Base-by-base conservation (phyloP, 352 stramenopile species). In the Globisporangium orthogonon region DNA sequence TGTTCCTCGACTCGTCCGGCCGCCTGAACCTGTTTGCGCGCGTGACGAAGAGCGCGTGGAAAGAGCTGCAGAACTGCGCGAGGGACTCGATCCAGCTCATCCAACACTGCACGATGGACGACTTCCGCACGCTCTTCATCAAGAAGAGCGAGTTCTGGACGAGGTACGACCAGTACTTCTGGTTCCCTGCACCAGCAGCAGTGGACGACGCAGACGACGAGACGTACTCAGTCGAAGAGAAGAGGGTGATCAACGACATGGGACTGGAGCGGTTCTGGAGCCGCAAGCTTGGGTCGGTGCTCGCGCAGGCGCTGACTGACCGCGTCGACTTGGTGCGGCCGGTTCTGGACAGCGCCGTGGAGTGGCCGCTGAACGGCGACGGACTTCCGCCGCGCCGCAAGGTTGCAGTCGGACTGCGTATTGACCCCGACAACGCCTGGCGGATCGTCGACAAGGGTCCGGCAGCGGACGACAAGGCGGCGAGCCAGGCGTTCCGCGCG, bases 381-480 rank as follows among this genome's bases (percentile, higher is more conserved):
- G 58, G 63, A 18, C 57, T 77, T 4, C 84, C 80, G 15, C 48
- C 61, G 14, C 58, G 56, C 29, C 70, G 80, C 29, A 89, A 86
- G 47, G 66, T 97, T 2, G 84, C 80, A 0, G 40, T 97, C 51
- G 90, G 87, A 40, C 50, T 97, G 39, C 67, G 73, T n/a, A 78
- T 97, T 33, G 71, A 96, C 55, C 67, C 77, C 1, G 76, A 89
- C 28, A 83, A 88, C 37, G 83, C 85, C 1, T 80, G 67, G 61
- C 78, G 90, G 17, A 82, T 96, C 33, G 86, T 97, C 4, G 90
- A 97, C 65, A 94, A 94, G 60, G 90, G 90, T 4, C 90, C 90
- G 18, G 69, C 77, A 0, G 89, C 86, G 0, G 89, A 97, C n/a
- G 78, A 97, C 63, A 87, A 80, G 44, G 55, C 63, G 7, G 74